Base-by-base conservation (phyloP, 306 rosid species). In the Begonia loranthoides region DNA sequence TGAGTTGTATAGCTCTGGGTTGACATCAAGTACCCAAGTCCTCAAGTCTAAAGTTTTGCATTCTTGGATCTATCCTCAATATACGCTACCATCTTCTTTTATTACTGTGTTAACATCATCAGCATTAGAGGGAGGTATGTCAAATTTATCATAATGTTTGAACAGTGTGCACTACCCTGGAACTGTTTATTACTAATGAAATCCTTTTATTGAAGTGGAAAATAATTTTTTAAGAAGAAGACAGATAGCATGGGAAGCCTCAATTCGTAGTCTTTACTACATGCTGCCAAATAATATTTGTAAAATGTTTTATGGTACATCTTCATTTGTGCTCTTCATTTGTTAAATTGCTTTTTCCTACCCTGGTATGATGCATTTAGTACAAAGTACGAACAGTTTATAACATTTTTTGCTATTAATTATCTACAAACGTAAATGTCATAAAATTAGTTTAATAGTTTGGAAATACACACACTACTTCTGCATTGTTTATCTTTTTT, bases 261-360 rank as follows among this genome's bases (percentile, higher is more conserved):
- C 99, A 59, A 83, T 92, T 55, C 79, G 74, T n/a, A 69, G 83
- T 66, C 96, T 92, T 46, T 92, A 92, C 67, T 92, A 80, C 75
- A 70, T 70, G 88, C 81, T 92, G 60, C 86, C 93, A 14, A 77
- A 75, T 54, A 76, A 28, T 28, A 28, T 28, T 28, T 28, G 36
- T 28, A 28, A 28, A 28, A 72, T 92, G 54, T 92, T 92, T 69
- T 92, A 92, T 60, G 99, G 99, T 92, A 77, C 50, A 38, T 54
- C 59, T 66, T 12, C 36, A 4, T 28, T 28, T 0, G 36, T 28
- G 36, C 36, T 28, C 36, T 28, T 28, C 36, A 28, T 28, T 28
- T 4, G 36, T 28, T 28, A 28, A 28, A 3, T 28, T 28, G 6
- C 36, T 28, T 28, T 4, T 28, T 4, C 5, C 36, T 28, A 28